Base-by-base conservation (phyloP, 148 eudicot genomes). In the Tetragonia tetragonoides region DNA sequence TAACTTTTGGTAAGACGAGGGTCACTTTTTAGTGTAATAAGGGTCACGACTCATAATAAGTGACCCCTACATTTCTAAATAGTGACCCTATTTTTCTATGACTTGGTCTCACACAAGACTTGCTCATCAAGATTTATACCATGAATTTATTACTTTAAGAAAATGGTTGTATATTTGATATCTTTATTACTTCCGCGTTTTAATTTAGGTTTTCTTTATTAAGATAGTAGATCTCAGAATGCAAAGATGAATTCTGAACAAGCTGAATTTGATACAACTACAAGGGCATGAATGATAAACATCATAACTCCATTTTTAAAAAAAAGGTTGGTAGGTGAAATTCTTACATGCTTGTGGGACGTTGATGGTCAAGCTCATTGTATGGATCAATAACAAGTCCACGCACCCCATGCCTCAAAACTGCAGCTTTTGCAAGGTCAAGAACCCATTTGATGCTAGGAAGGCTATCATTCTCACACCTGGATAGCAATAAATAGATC, bases 321-420 rank as follows among this genome's bases (percentile, higher is more conserved):
- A 10, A 42, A 49, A 70, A n/a, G 28, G 67, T 12, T 37, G 15
- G 39, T 34, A 75, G 57, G 42, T 47, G 47, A 78, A 57, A 57
- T 42, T 74, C 97, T 88, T 62, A 95, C 97, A 84, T 88, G 86
- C 75, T 86, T 51, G 53, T 12, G 54, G 79, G 86, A 23, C 99
- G 97, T 81, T 93, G 99, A 88, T 95, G 99, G 83, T 95, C 99
- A 85, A 95, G 98, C 86, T 95, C 98, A 74, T 95, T 95, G 86
- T 95, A 95, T 7, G 98, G 98, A 82, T 95, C 99, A 82, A 95
- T 95, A 41, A 95, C 97, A 47, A 95, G 98, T 51, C 99, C 99
- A 73, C 85, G 89, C 59, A 95, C 87, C 37, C 99, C 99, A 85
- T 95, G 89, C 83, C 99, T 92, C 72, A 93, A 78, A 82, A 95